These are phyloP conservation scores for Tolypocladium guangdongense DNA, from an alignment of 2,329 filamentous ascomycete genomes.

Conservation along the genomic window DNA sequence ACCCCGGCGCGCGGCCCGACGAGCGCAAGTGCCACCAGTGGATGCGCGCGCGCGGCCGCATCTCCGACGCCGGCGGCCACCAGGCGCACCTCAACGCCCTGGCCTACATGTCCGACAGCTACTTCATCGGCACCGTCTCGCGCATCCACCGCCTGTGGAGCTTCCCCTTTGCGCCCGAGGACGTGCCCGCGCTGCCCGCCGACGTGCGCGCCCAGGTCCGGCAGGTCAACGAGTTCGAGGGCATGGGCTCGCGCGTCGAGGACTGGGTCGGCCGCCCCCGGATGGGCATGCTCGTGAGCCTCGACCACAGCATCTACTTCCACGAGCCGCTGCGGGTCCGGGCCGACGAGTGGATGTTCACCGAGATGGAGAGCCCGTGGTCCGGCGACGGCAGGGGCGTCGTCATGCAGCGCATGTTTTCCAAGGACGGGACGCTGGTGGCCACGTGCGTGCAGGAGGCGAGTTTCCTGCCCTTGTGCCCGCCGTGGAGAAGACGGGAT, in stretches of 20 bases:
- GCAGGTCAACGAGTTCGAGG: slow-evolving; percentile 30
- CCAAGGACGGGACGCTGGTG: slow-evolving; percentile 58
- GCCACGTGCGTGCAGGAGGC: slow-evolving; percentile 76
- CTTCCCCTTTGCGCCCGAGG: slow-evolving; percentile 45
- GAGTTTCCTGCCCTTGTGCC: slow-evolving; percentile 10
- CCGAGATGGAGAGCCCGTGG: slow-evolving; percentile 74
- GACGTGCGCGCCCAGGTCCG: slow-evolving; percentile 25
- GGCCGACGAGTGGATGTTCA: slow-evolving; percentile 68
- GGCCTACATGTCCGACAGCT: slow-evolving; percentile 86
- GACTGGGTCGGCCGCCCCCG: slow-evolving; percentile 41
- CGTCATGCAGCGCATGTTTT: slow-evolving; percentile 65
- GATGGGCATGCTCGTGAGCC: slow-evolving; percentile 75
- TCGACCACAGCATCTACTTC: slow-evolving; percentile 67
- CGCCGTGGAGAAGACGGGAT: rapidly evolving
- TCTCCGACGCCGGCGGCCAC: slow-evolving; percentile 62
- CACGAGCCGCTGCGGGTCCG: slow-evolving; percentile 47
- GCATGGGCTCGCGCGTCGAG: slow-evolving; percentile 27
- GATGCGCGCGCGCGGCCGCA: slow-evolving; percentile 63
- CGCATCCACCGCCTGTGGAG: slow-evolving; percentile 73
- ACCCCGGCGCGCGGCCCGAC: slow-evolving; percentile 41
- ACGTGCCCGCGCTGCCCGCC: slow-evolving; percentile 39
- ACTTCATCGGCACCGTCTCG: slow-evolving; percentile 83
- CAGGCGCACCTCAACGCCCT: slow-evolving; percentile 77
- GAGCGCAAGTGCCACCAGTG: slow-evolving; percentile 61
- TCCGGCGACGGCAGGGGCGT: slow-evolving; percentile 66